Base-by-base conservation (phyloP, 352 stramenopile genomes). In the Pythium myriotylum region DNA sequence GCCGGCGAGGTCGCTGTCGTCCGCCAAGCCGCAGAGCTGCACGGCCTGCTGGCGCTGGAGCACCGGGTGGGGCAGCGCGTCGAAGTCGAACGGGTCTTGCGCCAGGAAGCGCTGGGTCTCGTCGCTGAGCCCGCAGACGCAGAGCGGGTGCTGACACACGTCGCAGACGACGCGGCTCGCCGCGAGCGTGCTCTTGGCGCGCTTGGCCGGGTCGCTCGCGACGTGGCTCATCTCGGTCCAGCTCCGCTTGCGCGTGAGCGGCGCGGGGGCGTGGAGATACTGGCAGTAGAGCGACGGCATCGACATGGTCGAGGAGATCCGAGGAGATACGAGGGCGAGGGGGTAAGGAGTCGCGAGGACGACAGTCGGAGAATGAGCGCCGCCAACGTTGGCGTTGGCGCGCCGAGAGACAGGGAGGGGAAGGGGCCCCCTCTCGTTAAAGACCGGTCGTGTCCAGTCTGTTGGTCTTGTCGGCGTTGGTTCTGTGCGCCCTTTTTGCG, bases 11-110 rank as follows among this genome's bases (percentile, higher is more conserved):
- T 63, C 40, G 23, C 56, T 46, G 35, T 51, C 42, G 8, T 9
- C 22, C 7, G 20, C 51, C 39, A 41, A 22, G 6, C 4, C 40
- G 40, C 40, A 60, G 40, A 56, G 24, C 20, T 63, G 26, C 12
- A 65, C 49, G 33, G 58, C 58, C 17, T 52, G 33, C 22, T 65
- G 58, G 39, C 58, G 58, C 58, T 45, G 51, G 37, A 65, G 49
- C 17, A 65, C 49, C 8, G 58, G 58, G 33, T 65, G 58, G 24
- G 58, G 58, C 35, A 46, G 37, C 27, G 35, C 48, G 6, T 59
- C 58, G 20, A 57, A 53, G 45, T 56, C 58, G 17, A 58, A 53
- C 22, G 58, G 58, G 24, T 65, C 42, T 14, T 65, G 37, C 24
- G 16, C 37, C 23, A 65, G 58, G 23, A 56, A 65, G 17, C 20